These are phyloP conservation scores for Massariosphaeria phaeospora DNA, from an alignment of 495 filamentous ascomycete genomes.

Conservation along the genomic window DNA sequence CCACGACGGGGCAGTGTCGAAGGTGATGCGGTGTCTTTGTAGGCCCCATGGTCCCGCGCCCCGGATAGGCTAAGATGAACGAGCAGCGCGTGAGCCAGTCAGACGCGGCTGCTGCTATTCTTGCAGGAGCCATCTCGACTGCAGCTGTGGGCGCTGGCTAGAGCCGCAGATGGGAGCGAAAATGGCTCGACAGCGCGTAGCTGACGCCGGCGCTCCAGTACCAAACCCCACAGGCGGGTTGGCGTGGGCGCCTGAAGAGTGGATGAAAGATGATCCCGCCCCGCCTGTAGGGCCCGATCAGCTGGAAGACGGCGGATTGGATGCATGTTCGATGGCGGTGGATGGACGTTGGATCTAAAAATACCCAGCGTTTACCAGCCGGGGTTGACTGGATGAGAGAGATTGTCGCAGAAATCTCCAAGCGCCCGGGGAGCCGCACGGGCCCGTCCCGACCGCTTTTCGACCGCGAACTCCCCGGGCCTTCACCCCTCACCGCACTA, in stretches of 20 bases:
- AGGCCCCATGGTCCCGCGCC: too few relatives aligned
- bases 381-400: constrained; percentile 8
- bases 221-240: constrained; percentile 17
- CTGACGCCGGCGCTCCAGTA: constrained; percentile 10
- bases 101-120: constrained; percentile 29
- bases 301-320: constrained; percentile 5
- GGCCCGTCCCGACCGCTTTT: constrained; percentile 7
- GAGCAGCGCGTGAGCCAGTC: constrained; percentile 15
- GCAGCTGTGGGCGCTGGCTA: constrained; percentile 10
- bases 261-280: constrained; percentile 13
- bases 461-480: background rate
- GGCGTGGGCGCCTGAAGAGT: constrained; percentile 17
- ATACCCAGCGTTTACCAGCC: constrained; percentile 9
- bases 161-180: constrained; percentile 13
- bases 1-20: constrained; percentile 16
- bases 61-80: constrained; percentile 23
- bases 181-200: constrained; percentile 3
- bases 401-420: background rate
- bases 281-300: constrained; percentile 5
- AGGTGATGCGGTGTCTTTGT: constrained; percentile 27
- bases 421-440: constrained; percentile 15
- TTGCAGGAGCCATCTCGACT: background rate
- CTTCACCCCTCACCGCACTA: background rate
- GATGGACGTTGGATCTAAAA: constrained; percentile 13
- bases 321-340: background rate